Base-by-base conservation (phyloP, 1,139 yeast genomes). In the Hyphopichia fennica region DNA sequence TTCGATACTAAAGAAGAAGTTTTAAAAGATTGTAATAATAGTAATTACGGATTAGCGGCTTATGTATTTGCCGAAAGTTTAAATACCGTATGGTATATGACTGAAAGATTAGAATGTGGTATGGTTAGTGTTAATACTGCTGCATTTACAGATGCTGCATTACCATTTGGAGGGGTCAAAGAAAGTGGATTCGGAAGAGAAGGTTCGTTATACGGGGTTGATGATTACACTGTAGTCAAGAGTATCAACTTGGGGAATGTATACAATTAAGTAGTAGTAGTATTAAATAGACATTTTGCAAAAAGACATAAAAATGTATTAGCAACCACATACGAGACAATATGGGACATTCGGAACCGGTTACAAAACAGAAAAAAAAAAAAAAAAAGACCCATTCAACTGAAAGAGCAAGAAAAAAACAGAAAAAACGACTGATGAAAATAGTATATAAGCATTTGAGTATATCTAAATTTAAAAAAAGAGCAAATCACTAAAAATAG, bases 41-140 rank as follows among this genome's bases (percentile, higher is more conserved):
- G 76, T 17, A 68, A 66, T 11, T 69, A 57, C 41, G 79, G 79
- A 13, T 70, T 73, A 52, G 75, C 78, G 7, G 70, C 76, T 2
- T 72, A 72, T 54, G 60, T 73, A 10, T 72, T 63, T 52, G 58
- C 75, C 4, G 68, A 67, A 45, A 66, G 58, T 45, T 64, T 85
- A 44, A 69, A 78, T 47, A 82, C 83, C 34, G 70, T 85, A 14
- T 79, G 82, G 70, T 72, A 78, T 31, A 63, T 70, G 53, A 65
- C 72, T 13, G 75, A 70, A 49, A 63, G 52, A 33, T 58, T 73
- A 47, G 74, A 73, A 47, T 62, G 65, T 14, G 79, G 79, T 20
- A 73, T 73, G 77, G 70, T 73, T 14, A 65, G 75, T 28, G 75
- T 70, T 4, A 73, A 73, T 49, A 71, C 76, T 4, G 78, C 77